These are phyloP conservation scores for Calonectria hawksworthii DNA, from an alignment of 2,329 filamentous ascomycete species.

Conservation along the genomic window DNA sequence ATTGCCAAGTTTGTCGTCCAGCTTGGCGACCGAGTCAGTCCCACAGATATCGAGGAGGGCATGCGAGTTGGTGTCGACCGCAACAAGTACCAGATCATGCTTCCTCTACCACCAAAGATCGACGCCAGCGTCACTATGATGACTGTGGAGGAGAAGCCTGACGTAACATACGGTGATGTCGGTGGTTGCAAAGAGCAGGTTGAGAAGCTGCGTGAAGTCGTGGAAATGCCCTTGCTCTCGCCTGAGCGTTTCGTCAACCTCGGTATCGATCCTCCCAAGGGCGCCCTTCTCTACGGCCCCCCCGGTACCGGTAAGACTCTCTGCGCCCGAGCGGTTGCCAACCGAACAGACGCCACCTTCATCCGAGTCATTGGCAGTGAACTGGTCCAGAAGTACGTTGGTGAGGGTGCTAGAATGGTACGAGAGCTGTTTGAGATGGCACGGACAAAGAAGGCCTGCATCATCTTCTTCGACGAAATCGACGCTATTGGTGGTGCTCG, in stretches of 20 bases:
- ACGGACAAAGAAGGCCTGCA: conserved; percentile 98
- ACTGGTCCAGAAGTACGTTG: conserved; percentile 98
- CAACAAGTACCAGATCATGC: conserved; percentile 99
- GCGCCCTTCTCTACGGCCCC: conserved; percentile 94
- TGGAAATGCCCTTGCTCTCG: conserved; percentile 97
- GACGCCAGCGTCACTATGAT: conserved; percentile 99
- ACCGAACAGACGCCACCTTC: conserved; percentile 97
- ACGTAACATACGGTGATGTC: conserved; percentile 98
- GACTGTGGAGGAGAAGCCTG: conserved; percentile 99
- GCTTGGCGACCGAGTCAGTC: conserved; percentile 94
- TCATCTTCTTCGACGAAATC: conserved; percentile 98
- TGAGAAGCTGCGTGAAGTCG: conserved; percentile 97
- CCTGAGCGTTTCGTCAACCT: conserved; percentile 98
- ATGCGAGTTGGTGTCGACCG: conserved; percentile 99
- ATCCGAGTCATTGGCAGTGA: conserved; percentile 99
- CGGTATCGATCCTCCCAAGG: conserved; percentile 99
- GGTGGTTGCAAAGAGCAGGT: conserved; percentile 99
- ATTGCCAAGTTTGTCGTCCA: conserved; percentile 99
- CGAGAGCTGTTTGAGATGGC: conserved; percentile 99
- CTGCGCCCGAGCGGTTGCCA: conserved; percentile 96
- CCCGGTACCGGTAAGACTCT: conserved; percentile 99
- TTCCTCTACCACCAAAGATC: conserved; percentile 97
- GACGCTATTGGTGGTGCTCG: conserved; percentile 96
- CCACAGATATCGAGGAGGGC: conserved; percentile 98
- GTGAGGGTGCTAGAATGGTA: conserved; percentile 98